Conservation (phyloP, 306 rosid genomes). For the Quercus robur region DNA sequence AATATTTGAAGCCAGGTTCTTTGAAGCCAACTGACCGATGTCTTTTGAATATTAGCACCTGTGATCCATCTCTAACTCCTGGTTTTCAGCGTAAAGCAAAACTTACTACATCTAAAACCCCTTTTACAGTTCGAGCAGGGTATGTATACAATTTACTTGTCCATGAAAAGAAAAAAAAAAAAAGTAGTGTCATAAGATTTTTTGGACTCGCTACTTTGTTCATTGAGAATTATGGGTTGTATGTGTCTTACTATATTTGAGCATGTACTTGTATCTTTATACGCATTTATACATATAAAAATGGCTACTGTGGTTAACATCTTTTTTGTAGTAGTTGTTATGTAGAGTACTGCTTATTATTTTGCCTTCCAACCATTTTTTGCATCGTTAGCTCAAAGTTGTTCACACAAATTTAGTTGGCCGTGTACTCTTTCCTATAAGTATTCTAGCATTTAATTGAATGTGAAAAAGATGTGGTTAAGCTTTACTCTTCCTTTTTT, state of each 20-base stretch:
- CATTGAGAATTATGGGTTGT: background rate
- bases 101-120: slow-evolving; percentile 15
- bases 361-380: background rate
- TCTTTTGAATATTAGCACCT: slow-evolving; percentile 32
- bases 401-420: background rate
- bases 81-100: slow-evolving; percentile 34
- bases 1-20: slow-evolving; percentile 44
- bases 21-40: slow-evolving; percentile 38
- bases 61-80: slow-evolving; percentile 18
- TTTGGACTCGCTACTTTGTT: background rate
- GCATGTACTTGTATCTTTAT: background rate
- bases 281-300: background rate
- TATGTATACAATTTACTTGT: slow-evolving; percentile 2
- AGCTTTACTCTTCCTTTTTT: background rate
- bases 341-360: background rate
- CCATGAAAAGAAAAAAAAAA: too few relatives aligned
- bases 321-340: background rate
- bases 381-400: background rate
- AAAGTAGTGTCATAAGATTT: background rate
- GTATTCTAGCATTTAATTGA: background rate
- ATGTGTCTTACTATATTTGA: background rate
- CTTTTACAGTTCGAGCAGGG: slow-evolving; percentile 51
- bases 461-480: background rate
- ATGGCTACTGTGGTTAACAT: background rate
- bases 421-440: background rate